Evolutionary conservation across 352 stramenopile species (phyloP).

Genomic region (Phytopythium kandeliae): DNA sequence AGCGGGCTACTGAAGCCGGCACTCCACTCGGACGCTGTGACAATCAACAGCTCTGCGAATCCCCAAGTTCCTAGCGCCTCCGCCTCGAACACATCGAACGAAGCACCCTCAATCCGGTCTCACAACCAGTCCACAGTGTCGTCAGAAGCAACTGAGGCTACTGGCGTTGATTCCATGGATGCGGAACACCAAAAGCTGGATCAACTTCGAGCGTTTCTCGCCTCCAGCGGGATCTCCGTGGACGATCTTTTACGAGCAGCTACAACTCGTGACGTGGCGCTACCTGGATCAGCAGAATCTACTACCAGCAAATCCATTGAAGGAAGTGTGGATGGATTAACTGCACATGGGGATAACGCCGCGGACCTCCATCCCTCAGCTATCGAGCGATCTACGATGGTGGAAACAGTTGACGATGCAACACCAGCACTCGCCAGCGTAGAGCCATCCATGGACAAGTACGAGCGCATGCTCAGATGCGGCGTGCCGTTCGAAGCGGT

Average conservation of each 20-base stretch:
- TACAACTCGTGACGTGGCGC: constrained; percentile 16
- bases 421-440: neutral
- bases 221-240: constrained; percentile 54
- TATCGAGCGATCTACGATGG: neutral
- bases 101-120: neutral
- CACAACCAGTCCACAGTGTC: too few relatives aligned
- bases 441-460: constrained; percentile 25
- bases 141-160: too few relatives aligned
- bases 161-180: neutral
- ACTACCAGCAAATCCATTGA: neutral
- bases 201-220: constrained; percentile 56
- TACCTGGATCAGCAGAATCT: neutral
- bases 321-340: too few relatives aligned
- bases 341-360: neutral
- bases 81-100: neutral
- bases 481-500: constrained; percentile 68
- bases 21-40: too few relatives aligned
- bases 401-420: neutral
- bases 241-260: constrained; percentile 66
- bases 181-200: constrained; percentile 30
- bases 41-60: constrained; percentile 10
- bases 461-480: constrained; percentile 57
- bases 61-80: constrained; percentile 13
- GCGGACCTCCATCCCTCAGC: neutral
- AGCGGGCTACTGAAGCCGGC: neutral